Percentiles rank a stretch among this genome's conserved stretches.
Conservation (phyloP, 2,329 filamentous ascomycete species). For the Raffaelea albimanens region DNA sequence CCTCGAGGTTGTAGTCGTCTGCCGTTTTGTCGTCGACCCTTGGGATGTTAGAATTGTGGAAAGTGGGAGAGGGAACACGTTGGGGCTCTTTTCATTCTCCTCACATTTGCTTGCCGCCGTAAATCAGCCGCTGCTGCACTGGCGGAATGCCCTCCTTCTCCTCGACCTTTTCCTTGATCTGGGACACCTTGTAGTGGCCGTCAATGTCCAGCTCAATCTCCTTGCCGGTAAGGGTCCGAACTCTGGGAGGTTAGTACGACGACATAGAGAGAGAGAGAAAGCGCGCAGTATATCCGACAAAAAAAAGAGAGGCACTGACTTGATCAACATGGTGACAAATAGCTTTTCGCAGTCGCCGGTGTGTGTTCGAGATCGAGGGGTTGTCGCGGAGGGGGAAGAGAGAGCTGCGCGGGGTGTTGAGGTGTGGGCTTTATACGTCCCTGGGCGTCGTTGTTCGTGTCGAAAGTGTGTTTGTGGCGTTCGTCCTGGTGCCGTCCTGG, state of each 20-base stretch:
- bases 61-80: background rate
- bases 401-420: no score
- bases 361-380: no score
- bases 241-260: constrained; percentile 46
- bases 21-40: constrained; percentile 96
- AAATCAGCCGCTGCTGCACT: constrained; percentile 92
- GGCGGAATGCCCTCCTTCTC: constrained; percentile 98
- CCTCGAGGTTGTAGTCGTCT: constrained; percentile 79
- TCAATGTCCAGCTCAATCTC: constrained; percentile 99
- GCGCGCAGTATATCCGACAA: no score
- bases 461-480: no score
- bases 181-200: constrained; percentile 81
- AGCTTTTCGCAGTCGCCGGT: no score
- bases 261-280: background rate
- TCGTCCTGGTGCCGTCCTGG: no score
- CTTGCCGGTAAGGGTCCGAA: constrained; percentile 95
- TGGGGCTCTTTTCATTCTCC: no score
- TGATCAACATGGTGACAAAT: constrained; percentile 36
- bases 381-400: no score
- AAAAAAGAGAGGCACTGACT: constrained; percentile 22
- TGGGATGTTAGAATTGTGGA: no score
- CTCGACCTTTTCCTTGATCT: constrained; percentile 98
- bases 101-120: constrained; percentile 96
- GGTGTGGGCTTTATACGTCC: no score
- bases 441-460: no score